Percentiles rank a stretch among this genome's conserved stretches.
Conservation (phyloP, 495 filamentous ascomycete species). For the Penicillium salamii region DNA sequence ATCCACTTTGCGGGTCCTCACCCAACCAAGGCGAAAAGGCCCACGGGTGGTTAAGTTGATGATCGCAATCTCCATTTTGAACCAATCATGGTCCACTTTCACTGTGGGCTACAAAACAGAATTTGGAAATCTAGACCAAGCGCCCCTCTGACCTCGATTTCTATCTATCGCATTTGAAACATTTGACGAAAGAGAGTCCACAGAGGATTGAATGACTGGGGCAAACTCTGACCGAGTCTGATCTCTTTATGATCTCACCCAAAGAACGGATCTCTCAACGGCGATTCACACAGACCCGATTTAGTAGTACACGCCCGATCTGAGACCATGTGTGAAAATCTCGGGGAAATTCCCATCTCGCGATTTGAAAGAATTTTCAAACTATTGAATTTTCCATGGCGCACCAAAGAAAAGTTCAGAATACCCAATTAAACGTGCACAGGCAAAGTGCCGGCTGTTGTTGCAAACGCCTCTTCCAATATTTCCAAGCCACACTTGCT, state of each 20-base stretch:
- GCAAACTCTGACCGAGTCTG: neutral
- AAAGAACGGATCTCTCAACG: neutral
- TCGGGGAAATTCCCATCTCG: too few relatives aligned
- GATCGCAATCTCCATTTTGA: slow-evolving; percentile 2
- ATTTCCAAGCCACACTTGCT: slow-evolving; percentile 6
- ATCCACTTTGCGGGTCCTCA: neutral
- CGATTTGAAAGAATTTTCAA: neutral
- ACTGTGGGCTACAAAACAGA: neutral
- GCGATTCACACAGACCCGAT: neutral
- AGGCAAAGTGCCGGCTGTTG: slow-evolving; percentile 11
- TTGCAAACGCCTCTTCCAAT: slow-evolving; percentile 12
- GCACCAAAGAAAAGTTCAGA: neutral
- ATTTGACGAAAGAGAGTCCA: neutral
- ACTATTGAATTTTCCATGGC: neutral
- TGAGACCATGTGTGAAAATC: neutral
- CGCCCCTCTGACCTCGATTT: neutral
- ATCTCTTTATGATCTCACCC: neutral
- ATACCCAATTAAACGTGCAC: neutral
- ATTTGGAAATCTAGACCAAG: neutral
- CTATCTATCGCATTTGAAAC: neutral
- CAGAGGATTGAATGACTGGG: neutral
- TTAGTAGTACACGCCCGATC: neutral
- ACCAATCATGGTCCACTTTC: neutral
- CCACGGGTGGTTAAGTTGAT: neutral
- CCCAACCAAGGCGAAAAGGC: neutral